Evolutionary conservation across 345 rosid genomes (phyloP), one percentile per base, ranked within the genome.

Genomic region (Citrus mangshanensis): DNA sequence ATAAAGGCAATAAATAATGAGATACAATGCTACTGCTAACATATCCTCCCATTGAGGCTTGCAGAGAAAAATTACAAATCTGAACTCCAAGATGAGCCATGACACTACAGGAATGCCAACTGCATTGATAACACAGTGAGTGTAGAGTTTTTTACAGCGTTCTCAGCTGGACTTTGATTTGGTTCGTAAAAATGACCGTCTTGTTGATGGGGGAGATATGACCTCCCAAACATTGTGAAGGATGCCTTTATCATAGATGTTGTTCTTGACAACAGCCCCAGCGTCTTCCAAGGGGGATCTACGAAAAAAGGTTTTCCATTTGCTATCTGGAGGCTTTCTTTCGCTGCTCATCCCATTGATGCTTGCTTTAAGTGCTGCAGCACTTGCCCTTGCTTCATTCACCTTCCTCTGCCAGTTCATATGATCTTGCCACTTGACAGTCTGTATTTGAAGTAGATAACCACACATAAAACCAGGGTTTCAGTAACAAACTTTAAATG

Each of bases 371-470:
- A 87, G 91, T 6, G 93, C 93, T 8, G 88, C 93, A 19, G 91
- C 74, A 30, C 90, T 88, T 6, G 87, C 89, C 80, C 84, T 90
- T 78, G 95, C 97, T 88, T 93, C 98, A 32, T 80, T 89, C 77
- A 95, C 67, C 86, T 89, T 92, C 91, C 82, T 90, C 89, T 86
- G 88, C 94, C 92, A 92, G 85, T 81, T 87, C 79, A 89, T 21
- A 83, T 92, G 90, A 70, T 95, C 99, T 85, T 95, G 88, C 99
- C 98, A 95, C 86, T 93, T 95, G 86, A 93, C 90, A 24, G 93
- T 91, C 97, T 95, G 88, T 61, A 68, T 27, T 80, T 78, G 73
- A 77, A 54, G 55, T 75, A 35, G 30, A 64, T 68, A 70, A 24
- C 21, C n/a, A 7, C 68, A n/a, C 25, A 24, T 65, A 35, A 64